Base-by-base conservation (phyloP, 2,329 filamentous ascomycete species). In the Sporothrix phasma region DNA sequence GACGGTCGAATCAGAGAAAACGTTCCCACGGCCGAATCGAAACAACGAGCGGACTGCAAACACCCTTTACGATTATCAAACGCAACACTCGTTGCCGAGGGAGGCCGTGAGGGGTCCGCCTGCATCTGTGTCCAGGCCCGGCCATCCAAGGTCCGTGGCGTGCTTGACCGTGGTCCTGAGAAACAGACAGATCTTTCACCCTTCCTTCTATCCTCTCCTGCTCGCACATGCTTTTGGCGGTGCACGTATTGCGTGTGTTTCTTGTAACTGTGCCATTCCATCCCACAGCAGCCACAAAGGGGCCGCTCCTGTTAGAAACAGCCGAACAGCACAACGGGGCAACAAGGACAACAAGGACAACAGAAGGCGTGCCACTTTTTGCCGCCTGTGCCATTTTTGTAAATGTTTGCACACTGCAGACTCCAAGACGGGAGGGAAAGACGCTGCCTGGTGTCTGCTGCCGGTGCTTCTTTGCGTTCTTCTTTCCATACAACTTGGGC, bases 1-100 rank as follows among this genome's bases (percentile, higher is more conserved):
- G 34, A 24, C 31, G 41, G 37, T 22, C 24, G 24, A 11, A 45
- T 59, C 22, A 59, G 58, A 61, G 47, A 61, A 22, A 61, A n/a
- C n/a, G n/a, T n/a, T n/a, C n/a, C n/a, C n/a, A n/a, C n/a, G n/a
- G n/a, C n/a, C n/a, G n/a, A n/a, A n/a, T n/a, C n/a, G n/a, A n/a
- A n/a, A n/a, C n/a, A 47, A 56, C 51, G 51, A 56, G 51, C 11
- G 31, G 19, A 24, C 19, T 39, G 31, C 19, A n/a, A 41, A 15
- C 34, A 43, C 58, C 59, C 59, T 61, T 49, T 19, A 37, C 45
- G 45, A 61, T 49, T 31, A 61, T 61, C 59, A 61, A 61, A 61
- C 59, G 41, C 5, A 31, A 43, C 26, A 17, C 22, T 19, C 41
- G 5, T 31, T 60, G 41, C 39, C 24, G 56, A 60, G 56, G 24